These are phyloP conservation scores for Teunomyces atbi DNA, from an alignment of 805 yeast species.

Conservation along the genomic window DNA sequence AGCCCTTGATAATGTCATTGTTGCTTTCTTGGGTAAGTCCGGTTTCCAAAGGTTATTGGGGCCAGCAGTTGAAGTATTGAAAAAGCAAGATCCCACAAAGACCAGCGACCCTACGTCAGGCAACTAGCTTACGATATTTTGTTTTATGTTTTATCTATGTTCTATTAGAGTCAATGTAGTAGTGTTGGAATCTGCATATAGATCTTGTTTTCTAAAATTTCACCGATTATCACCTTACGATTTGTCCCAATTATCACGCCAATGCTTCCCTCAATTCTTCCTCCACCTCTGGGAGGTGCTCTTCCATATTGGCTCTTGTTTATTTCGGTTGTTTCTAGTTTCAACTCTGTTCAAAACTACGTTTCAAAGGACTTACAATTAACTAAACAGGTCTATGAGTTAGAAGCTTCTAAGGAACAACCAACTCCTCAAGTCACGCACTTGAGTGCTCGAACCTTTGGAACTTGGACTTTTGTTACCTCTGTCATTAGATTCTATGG, in stretches of 20 bases:
- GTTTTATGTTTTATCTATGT: constrained; percentile 4
- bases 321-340: constrained; percentile 83
- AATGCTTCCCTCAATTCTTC: constrained; percentile 3
- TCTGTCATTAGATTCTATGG: constrained; percentile 84
- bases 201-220: background rate
- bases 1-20: constrained; percentile 72
- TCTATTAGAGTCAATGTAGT: background rate
- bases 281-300: constrained; percentile 26
- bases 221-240: background rate
- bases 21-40: constrained; percentile 87
- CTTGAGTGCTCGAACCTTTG: constrained; percentile 93
- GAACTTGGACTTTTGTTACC: constrained; percentile 94
- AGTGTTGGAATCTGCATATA: background rate
- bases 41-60: constrained; percentile 95
- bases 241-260: background rate
- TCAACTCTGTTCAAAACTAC: constrained; percentile 88
- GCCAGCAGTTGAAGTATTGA: constrained; percentile 86
- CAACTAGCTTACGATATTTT: constrained; percentile 3
- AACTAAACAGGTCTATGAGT: constrained; percentile 76
- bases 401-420: constrained; percentile 19
- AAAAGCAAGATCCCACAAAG: constrained; percentile 77
- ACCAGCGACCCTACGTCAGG: constrained; percentile 4
- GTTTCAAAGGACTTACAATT: constrained; percentile 62
- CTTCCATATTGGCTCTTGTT: constrained; percentile 41
- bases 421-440: constrained; percentile 35